A percentile compares a stretch with the other conserved stretches of the same genome.
phyloP scores from a whole-genome alignment of 768 basidiomycete genomes.

The Boletales sp. region DNA sequence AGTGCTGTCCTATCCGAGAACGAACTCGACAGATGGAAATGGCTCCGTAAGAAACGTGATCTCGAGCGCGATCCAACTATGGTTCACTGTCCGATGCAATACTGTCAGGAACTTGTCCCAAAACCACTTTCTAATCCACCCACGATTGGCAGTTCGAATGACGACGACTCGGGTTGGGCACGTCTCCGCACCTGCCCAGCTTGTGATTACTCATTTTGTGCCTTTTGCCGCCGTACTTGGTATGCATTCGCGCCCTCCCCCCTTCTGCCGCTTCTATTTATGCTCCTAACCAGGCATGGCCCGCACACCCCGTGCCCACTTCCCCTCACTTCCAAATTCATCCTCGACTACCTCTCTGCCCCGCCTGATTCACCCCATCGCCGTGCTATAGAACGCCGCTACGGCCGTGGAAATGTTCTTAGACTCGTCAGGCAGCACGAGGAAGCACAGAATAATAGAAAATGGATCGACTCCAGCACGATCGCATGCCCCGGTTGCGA shows the following conservation, averaged over 20 bases:
- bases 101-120: constrained; percentile 79
- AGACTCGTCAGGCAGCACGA: constrained; percentile 59
- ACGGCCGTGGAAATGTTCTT: constrained; percentile 58
- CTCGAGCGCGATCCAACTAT: constrained; percentile 79
- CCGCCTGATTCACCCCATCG: constrained; percentile 51
- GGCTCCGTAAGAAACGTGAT: constrained; percentile 68
- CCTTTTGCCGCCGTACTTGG: constrained; percentile 81
- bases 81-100: constrained; percentile 73
- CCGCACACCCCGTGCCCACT: constrained; percentile 69
- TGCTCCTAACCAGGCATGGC: constrained; percentile 64
- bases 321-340: constrained; percentile 59
- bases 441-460: constrained; percentile 71
- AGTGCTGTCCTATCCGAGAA: constrained; percentile 63
- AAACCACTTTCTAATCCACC: constrained; percentile 39
- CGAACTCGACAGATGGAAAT: constrained; percentile 69
- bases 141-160: constrained; percentile 27
- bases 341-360: constrained; percentile 62
- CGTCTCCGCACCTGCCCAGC: constrained; percentile 65
- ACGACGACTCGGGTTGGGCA: constrained; percentile 65
- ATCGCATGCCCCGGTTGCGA: constrained; percentile 72
- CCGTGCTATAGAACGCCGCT: constrained; percentile 52
- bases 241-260: constrained; percentile 30
- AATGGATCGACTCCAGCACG: constrained; percentile 70
- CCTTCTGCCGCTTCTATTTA: constrained; percentile 1
- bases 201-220: constrained; percentile 80